phyloP scores from a whole-genome alignment of 192 early-diverging fungal genomes.

The Backusella luteola region DNA sequence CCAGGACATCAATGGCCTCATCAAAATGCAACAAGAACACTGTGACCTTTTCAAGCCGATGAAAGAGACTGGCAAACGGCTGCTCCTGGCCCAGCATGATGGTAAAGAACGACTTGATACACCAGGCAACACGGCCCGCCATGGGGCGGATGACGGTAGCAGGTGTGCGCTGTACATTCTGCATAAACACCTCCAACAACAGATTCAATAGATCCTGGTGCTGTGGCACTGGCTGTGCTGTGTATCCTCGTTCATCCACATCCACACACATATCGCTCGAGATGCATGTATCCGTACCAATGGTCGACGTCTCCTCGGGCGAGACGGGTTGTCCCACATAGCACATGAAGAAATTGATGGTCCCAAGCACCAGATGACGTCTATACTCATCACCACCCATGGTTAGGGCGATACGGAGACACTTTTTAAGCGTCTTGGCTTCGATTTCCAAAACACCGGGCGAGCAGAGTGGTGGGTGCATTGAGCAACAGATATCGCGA shows the following conservation, averaged over 20 bases:
- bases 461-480: background rate
- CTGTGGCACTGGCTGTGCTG: background rate
- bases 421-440: background rate
- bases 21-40: slow-evolving; percentile 10
- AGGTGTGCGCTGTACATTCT: background rate
- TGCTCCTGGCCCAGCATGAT: background rate
- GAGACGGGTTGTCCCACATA: background rate
- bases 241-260: slow-evolving; percentile 1
- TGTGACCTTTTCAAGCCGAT: background rate
- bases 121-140: background rate
- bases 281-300: background rate
- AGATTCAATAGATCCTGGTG: background rate
- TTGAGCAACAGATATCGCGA: background rate
- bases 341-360: background rate
- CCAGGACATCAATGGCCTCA: slow-evolving; percentile 3
- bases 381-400: background rate
- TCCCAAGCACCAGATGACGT: background rate
- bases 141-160: background rate
- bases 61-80: background rate
- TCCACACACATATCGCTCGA: background rate
- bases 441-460: background rate
- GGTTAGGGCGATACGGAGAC: background rate
- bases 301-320: background rate
- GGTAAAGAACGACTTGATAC: background rate
- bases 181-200: slow-evolving; percentile 4